Conservation (phyloP, 139 green algal species). For the Monoraphidium neglectum region DNA sequence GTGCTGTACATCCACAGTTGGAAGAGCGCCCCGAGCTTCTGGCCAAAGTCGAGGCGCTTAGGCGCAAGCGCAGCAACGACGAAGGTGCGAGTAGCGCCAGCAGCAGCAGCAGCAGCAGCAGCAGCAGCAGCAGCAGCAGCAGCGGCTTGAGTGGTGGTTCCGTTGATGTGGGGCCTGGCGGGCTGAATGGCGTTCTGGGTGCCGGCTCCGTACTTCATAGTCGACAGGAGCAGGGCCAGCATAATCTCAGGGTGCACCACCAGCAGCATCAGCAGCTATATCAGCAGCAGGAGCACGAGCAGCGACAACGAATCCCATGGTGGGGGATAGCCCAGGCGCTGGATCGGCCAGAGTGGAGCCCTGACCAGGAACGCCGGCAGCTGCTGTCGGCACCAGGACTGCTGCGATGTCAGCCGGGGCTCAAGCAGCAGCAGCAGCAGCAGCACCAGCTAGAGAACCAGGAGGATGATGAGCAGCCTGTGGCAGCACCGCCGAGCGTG, state of each 20-base stretch:
- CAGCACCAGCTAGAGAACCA: not conserved
- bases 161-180: not conserved
- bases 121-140: not conserved
- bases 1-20: no score
- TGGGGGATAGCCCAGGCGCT: not conserved
- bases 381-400: not conserved
- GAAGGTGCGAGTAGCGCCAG: not conserved
- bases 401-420: not conserved
- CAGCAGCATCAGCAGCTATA: not conserved
- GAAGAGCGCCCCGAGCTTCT: no score
- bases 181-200: no score
- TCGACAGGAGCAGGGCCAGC: slow-evolving; percentile 28
- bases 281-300: slow-evolving; percentile 3
- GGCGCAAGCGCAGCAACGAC: slow-evolving; percentile 10
- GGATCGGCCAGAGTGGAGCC: not conserved
- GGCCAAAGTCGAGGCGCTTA: no score
- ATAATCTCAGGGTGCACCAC: not conserved
- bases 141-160: not conserved
- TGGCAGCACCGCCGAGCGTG: no score
- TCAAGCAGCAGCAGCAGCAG: not conserved
- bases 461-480: not conserved
- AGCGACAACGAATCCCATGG: not conserved
- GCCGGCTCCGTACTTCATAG: slow-evolving; percentile 8
- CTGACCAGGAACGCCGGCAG: not conserved
- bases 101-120: slow-evolving; percentile 4